Conservation (phyloP, 2,329 filamentous ascomycete species). For the Paramyrothecium roridum region DNA sequence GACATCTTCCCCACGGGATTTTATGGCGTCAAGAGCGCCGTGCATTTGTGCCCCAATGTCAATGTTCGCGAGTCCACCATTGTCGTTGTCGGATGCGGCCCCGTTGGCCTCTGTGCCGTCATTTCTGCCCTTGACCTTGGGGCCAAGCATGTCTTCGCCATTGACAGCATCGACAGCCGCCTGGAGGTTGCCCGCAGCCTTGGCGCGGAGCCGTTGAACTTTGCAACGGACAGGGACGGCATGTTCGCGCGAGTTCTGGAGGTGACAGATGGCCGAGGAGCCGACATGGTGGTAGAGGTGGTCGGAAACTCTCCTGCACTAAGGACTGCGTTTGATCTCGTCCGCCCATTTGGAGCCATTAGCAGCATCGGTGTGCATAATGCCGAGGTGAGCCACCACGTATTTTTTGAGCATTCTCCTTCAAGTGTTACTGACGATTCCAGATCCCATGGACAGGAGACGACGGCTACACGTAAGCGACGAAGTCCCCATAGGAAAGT, state of each 20-base stretch:
- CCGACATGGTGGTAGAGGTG: constrained; percentile 80
- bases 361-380: constrained; percentile 77
- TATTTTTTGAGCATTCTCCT: constrained; percentile 3
- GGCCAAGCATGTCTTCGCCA: constrained; percentile 72
- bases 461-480: constrained; percentile 56
- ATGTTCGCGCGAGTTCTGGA: constrained; percentile 69
- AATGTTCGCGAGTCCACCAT: constrained; percentile 56
- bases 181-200: constrained; percentile 69
- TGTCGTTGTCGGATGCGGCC: constrained; percentile 81
- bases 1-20: constrained; percentile 89
- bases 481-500: neutral
- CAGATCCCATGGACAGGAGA: constrained; percentile 65
- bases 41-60: constrained; percentile 52
- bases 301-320: constrained; percentile 69
- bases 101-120: constrained; percentile 80
- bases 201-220: constrained; percentile 82
- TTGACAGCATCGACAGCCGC: constrained; percentile 74
- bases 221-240: constrained; percentile 61
- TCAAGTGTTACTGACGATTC: neutral
- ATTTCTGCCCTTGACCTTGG: constrained; percentile 72
- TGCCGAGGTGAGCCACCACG: constrained; percentile 50
- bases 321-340: constrained; percentile 66
- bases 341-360: constrained; percentile 71
- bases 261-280: constrained; percentile 75
- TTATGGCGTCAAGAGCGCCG: constrained; percentile 77